Percentiles rank a stretch among this genome's conserved stretches.
Conservation (phyloP, 306 rosid genomes). For the Begonia masoniana region DNA sequence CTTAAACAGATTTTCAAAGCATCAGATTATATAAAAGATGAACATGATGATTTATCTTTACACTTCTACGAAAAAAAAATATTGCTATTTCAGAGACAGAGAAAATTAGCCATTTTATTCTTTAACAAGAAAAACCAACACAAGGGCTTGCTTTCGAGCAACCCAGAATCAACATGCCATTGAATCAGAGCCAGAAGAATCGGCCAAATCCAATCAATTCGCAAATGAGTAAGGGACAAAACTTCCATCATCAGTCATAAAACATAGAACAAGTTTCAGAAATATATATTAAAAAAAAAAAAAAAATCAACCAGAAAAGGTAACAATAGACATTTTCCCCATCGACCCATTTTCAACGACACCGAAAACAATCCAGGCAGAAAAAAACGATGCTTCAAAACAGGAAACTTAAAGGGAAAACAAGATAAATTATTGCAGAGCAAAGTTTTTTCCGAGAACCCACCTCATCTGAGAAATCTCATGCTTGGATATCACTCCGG, state of each 20-base stretch:
- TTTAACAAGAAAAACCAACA: background rate
- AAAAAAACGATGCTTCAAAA: background rate
- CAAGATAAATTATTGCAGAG: background rate
- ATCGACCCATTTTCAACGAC: conserved; percentile 15
- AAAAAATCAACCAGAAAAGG: conserved; percentile 9
- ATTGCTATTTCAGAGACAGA: no score
- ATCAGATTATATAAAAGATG: no score
- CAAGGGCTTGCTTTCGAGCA: background rate
- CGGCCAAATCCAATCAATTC: background rate
- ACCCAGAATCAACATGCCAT: background rate
- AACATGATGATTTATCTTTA: no score
- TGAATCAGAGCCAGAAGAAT: background rate
- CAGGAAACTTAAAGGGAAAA: conserved; percentile 3
- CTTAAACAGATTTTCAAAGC: no score
- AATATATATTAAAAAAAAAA: conserved; percentile 1
- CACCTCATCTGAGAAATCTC: conserved; percentile 29
- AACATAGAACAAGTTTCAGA: background rate
- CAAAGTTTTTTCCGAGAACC: conserved; percentile 15
- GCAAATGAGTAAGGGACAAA: no score
- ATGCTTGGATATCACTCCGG: conserved; percentile 19
- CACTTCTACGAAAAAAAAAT: no score
- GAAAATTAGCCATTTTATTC: background rate
- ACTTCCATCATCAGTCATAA: no score
- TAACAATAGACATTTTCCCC: conserved; percentile 1
- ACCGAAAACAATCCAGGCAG: conserved; percentile 5